Conservation (phyloP, 768 basidiomycete genomes). For the Pleurotus giganteus region DNA sequence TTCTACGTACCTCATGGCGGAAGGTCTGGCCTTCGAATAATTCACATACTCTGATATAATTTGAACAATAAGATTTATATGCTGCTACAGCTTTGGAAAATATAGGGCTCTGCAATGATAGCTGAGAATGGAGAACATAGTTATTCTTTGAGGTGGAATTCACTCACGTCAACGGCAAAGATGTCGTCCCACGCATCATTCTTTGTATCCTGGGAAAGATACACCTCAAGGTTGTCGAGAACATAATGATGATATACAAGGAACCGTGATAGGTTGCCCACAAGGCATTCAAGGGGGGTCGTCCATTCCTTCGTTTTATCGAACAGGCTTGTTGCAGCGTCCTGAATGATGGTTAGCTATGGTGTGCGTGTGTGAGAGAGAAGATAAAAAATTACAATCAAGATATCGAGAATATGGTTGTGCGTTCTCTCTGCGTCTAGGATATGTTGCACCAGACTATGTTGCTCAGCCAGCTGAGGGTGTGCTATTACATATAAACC, state of each 20-base stretch:
- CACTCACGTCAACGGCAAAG: constrained; percentile 23
- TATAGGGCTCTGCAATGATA: constrained; percentile 20
- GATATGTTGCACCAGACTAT: constrained; percentile 27
- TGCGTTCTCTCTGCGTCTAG: constrained; percentile 31
- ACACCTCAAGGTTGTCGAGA: constrained; percentile 14
- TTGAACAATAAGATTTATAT: constrained; percentile 35
- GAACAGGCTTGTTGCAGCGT: constrained; percentile 28
- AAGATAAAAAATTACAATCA: constrained; percentile 23
- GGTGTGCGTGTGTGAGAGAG: background rate
- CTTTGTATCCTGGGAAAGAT: background rate
- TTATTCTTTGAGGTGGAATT: no score
- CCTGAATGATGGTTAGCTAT: constrained; percentile 19
- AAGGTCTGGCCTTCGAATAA: constrained; percentile 20
- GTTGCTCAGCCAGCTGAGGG: constrained; percentile 22
- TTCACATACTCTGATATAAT: constrained; percentile 26
- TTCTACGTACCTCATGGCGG: constrained; percentile 19
- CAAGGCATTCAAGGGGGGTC: constrained; percentile 24
- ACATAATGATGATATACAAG: constrained; percentile 26
- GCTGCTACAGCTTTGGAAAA: constrained; percentile 28
- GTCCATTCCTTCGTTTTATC: constrained; percentile 17
- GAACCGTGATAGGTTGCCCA: constrained; percentile 25
- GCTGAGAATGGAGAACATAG: background rate
- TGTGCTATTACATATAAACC: constrained; percentile 30
- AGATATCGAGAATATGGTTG: constrained; percentile 23
- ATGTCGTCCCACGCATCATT: constrained; percentile 23